Conservation (phyloP, 139 green algal species). For the Coelastrella sp. region DNA sequence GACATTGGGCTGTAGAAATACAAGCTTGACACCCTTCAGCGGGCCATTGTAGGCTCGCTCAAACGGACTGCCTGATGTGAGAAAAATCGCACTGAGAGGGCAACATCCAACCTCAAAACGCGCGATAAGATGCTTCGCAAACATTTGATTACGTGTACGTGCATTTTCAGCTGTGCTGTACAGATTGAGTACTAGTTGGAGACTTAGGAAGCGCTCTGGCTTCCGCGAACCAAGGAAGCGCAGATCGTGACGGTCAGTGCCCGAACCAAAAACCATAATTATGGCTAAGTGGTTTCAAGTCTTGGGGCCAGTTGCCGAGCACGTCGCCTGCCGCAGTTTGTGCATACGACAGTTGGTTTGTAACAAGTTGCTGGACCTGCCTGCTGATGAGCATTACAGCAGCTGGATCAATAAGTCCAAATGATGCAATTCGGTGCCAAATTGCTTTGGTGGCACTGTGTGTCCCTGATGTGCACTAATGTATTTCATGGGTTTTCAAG, state of each 20-base stretch:
- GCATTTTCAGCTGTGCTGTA: not conserved
- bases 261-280: too few species aligned
- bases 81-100: not conserved
- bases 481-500: too few species aligned
- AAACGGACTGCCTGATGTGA: not conserved
- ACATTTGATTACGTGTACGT: not conserved
- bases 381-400: too few species aligned
- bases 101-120: not conserved
- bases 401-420: too few species aligned
- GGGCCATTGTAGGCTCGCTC: conserved; percentile 6
- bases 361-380: not conserved
- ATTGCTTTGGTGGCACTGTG: too few species aligned
- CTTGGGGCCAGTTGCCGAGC: too few species aligned
- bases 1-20: not conserved
- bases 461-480: too few species aligned
- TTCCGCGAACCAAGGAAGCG: not conserved
- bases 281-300: too few species aligned
- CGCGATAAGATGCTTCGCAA: too few species aligned
- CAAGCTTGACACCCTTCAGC: not conserved
- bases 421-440: too few species aligned
- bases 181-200: not conserved
- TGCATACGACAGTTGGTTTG: too few species aligned
- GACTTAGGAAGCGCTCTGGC: not conserved
- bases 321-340: too few species aligned
- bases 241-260: not conserved